Evolutionary conservation across 129 eudicot species (phyloP).

Genomic region (Centella asiatica): DNA sequence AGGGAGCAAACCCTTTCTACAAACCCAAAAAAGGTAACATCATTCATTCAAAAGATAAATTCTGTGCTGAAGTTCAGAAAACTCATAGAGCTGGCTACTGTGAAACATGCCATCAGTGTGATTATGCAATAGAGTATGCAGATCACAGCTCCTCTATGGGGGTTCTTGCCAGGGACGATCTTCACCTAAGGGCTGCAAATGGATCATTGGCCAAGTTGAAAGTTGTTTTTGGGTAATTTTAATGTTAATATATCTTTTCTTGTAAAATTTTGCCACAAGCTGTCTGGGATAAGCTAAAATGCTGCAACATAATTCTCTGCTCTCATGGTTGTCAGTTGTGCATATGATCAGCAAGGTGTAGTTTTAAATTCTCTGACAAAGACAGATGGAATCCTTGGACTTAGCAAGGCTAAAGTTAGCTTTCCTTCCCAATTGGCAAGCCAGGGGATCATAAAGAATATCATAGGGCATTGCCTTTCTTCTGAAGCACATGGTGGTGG

Average conservation of each 20-base stretch:
- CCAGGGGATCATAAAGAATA: constrained; percentile 49
- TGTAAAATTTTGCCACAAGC: constrained; percentile 9
- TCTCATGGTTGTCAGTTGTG: constrained; percentile 39
- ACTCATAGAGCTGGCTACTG: constrained; percentile 29
- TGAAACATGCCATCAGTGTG: constrained; percentile 56
- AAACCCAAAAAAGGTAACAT: constrained; percentile 44
- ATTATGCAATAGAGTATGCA: constrained; percentile 74
- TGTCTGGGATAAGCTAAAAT: too few species aligned
- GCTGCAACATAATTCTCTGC: constrained; percentile 1
- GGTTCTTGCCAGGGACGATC: constrained; percentile 64
- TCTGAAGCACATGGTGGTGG: constrained; percentile 44
- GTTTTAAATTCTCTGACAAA: constrained; percentile 49
- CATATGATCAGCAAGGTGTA: constrained; percentile 70
- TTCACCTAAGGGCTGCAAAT: constrained; percentile 39
- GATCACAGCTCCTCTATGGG: constrained; percentile 78
- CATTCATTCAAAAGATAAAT: constrained; percentile 42
- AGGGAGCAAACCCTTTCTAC: constrained; percentile 82
- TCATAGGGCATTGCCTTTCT: constrained; percentile 69
- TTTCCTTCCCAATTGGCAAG: constrained; percentile 68
- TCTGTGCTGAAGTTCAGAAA: constrained; percentile 50
- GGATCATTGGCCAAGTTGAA: constrained; percentile 35
- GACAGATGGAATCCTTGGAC: constrained; percentile 79
- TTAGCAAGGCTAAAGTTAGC: constrained; percentile 73
- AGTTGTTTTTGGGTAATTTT: constrained; percentile 59
- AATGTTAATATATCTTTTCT: constrained; percentile 2